Percentiles rank a stretch among this genome's conserved stretches.
Evolutionary conservation across 495 filamentous ascomycete genomes (phyloP).

Genomic region (Talaromyces ruber): DNA sequence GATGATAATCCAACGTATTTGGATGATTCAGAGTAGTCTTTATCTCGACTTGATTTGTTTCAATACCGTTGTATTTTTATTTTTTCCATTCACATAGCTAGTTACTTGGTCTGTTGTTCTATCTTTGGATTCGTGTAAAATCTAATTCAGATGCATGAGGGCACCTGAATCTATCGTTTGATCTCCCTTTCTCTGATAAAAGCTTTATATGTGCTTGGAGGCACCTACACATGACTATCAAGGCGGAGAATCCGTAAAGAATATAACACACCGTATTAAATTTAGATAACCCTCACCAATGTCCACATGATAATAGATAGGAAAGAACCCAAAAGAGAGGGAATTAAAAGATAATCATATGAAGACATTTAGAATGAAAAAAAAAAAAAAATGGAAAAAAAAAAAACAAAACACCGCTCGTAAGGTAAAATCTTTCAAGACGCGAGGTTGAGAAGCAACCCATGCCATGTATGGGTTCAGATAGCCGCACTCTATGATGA

Average conservation of each 20-base stretch:
- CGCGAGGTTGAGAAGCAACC: background rate
- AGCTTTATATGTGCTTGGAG: background rate
- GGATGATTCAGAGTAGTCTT: conserved; percentile 39
- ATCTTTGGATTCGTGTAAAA: background rate
- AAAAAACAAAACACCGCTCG: too few species aligned
- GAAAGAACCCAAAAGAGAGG: background rate
- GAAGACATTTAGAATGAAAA: background rate
- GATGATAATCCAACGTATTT: conserved; percentile 53
- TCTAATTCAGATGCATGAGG: background rate
- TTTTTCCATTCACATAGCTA: background rate
- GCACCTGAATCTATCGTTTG: too few species aligned
- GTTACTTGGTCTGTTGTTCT: background rate
- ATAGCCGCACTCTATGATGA: background rate
- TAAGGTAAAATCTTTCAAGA: background rate
- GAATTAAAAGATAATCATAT: background rate
- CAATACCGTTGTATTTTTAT: background rate
- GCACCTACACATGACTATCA: background rate
- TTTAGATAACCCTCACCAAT: background rate
- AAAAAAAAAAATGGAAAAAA: background rate
- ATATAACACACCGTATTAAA: background rate
- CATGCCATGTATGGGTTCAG: background rate
- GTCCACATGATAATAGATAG: background rate
- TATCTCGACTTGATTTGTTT: background rate
- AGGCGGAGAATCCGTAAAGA: too few species aligned
- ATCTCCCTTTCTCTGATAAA: too few species aligned